Base-by-base conservation (phyloP, 1,139 yeast species). In the Pichia norvegensis region DNA sequence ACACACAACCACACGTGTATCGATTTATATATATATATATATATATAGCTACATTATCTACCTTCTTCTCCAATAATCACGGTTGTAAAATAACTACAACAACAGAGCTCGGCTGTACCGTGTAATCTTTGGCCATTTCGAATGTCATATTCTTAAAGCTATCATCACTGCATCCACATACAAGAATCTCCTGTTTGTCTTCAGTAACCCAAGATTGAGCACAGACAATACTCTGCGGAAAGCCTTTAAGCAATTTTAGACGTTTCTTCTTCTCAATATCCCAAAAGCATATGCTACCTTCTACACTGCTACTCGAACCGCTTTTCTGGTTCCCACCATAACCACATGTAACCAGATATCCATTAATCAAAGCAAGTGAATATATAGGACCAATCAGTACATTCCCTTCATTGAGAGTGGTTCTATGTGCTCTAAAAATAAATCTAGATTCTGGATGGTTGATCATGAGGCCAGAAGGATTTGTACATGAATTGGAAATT, bases 371-470 rank as follows among this genome's bases (percentile, higher is more conserved):
- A 1, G 81, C 86, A 14, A 47, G 27, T 14, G 50, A 47, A 54
- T 86, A 85, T 10, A 90, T 88, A 0, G 95, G 95, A 40, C 77
- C 81, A 1, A 85, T 95, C 42, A 79, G 41, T 14, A 55, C 53
- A 11, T 47, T 69, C 29, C 74, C 76, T 25, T 69, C 33, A 58
- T 60, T 45, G 46, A 63, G 54, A 57, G 48, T 55, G 4, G 62
- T 63, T 33, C 95, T 67, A 62, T 90, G 97, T 54, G 95, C 85
- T 57, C 87, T 81, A 69, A 88, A 90, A 0, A 95, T 95, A 62
- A 81, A 90, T 47, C 78, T 74, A 51, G 78, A 81, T 0, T 63
- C 62, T 0, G 73, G 61, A 2, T 75, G 78, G 49, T 81, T 78
- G 58, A 33, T 40, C 7, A 36, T 31, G 4, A 50, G 33, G 2